These are phyloP conservation scores for Pythium brassicae DNA, from an alignment of 352 stramenopile species.

Conservation along the genomic window DNA sequence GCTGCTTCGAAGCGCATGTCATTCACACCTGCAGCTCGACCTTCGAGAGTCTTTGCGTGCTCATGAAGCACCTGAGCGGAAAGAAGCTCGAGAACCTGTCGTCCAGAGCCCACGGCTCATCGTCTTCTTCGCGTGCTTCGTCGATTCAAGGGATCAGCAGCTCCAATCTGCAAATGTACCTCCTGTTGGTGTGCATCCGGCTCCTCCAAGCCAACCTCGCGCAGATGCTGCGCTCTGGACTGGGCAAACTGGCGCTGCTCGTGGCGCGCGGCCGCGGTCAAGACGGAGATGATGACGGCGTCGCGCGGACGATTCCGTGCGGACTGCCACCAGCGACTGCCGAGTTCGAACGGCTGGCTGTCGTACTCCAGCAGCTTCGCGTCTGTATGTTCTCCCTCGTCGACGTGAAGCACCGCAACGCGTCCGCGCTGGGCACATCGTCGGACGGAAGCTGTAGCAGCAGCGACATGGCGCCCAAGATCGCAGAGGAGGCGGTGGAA, in stretches of 20 bases:
- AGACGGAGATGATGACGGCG: background rate
- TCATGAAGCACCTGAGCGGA: slow-evolving; percentile 38
- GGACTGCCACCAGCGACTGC: background rate
- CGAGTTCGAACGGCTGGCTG: slow-evolving; percentile 7
- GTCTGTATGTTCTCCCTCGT: slow-evolving; percentile 27
- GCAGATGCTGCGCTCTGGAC: slow-evolving; percentile 56
- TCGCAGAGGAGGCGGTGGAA: slow-evolving; percentile 40
- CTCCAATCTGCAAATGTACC: slow-evolving; percentile 45
- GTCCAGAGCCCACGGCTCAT: background rate
- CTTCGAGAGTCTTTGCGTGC: slow-evolving; percentile 28
- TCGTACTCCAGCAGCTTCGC: slow-evolving; percentile 14
- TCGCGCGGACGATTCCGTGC: background rate
- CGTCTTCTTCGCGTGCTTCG: slow-evolving; percentile 1
- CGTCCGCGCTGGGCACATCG: slow-evolving; percentile 2
- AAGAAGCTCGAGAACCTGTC: slow-evolving; percentile 24
- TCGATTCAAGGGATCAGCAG: background rate
- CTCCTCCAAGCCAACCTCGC: slow-evolving; percentile 75
- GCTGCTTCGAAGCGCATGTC: slow-evolving; percentile 34
- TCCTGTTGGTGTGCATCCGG: slow-evolving; percentile 61
- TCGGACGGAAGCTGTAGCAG: slow-evolving; percentile 1
- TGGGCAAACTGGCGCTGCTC: slow-evolving; percentile 33
- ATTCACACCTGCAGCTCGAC: slow-evolving; percentile 45
- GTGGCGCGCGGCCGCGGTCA: background rate
- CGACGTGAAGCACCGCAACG: slow-evolving; percentile 21
- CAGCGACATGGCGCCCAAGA: slow-evolving; percentile 15